phyloP scores from a whole-genome alignment of 2,329 filamentous ascomycete species.

The Neofusicoccum ribis region DNA sequence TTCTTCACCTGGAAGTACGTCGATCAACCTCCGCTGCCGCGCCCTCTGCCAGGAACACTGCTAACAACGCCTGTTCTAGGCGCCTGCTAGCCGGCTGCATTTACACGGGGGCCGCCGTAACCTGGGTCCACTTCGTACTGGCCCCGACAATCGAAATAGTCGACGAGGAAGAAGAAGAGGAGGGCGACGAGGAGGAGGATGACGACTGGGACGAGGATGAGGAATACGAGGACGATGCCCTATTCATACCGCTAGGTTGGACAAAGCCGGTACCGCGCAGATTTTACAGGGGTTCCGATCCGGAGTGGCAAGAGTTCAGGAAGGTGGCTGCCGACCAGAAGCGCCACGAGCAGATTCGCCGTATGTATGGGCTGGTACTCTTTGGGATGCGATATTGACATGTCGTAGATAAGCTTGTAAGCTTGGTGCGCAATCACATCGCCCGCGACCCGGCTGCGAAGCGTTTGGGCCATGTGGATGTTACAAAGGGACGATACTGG shows the following conservation, averaged over 20 bases:
- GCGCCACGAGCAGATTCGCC: constrained; percentile 29
- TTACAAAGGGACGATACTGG: constrained; percentile 46
- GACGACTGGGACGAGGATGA: constrained; percentile 34
- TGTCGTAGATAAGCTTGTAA: constrained; percentile 36
- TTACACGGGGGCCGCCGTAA: constrained; percentile 23
- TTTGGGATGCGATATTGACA: constrained; percentile 18
- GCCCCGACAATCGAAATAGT: constrained; percentile 3
- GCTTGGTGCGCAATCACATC: constrained; percentile 31
- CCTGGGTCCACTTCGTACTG: constrained; percentile 25
- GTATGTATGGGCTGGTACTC: background rate
- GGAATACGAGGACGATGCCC: constrained; percentile 25
- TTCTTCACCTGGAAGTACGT: constrained; percentile 38
- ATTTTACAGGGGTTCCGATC: constrained; percentile 53
- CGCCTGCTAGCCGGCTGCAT: constrained; percentile 21
- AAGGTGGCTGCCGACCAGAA: constrained; percentile 46
- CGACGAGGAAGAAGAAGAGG: constrained; percentile 30
- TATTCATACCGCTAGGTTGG: constrained; percentile 53
- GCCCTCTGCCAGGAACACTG: background rate
- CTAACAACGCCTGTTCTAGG: constrained; percentile 3
- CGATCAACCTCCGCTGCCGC: background rate
- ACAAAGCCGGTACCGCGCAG: constrained; percentile 42
- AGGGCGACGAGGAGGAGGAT: constrained; percentile 34
- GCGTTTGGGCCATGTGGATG: constrained; percentile 40
- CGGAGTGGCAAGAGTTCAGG: constrained; percentile 55
- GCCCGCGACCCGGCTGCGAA: constrained; percentile 4